Evolutionary conservation across 2,329 filamentous ascomycete species (phyloP).

Genomic region (Penicillium polonicum): DNA sequence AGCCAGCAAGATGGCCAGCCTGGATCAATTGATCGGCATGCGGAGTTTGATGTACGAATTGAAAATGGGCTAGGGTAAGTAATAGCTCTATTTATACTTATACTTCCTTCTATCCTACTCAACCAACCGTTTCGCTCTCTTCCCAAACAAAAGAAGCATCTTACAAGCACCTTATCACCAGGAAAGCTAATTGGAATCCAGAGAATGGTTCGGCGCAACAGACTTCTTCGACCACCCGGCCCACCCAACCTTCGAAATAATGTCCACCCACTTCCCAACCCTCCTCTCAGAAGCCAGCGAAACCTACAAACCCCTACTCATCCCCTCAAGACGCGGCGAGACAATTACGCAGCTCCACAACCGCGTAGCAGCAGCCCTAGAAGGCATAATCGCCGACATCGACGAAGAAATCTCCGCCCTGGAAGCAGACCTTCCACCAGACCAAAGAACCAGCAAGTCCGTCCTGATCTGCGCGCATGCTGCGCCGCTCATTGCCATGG

Average conservation of each 20-base stretch:
- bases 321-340: constrained; percentile 74
- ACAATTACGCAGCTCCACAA: constrained; percentile 75
- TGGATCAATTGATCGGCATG: constrained; percentile 37
- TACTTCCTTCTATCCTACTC: not conserved
- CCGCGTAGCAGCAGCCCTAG: constrained; percentile 69
- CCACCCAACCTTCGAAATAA: constrained; percentile 63
- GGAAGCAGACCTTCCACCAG: constrained; percentile 50
- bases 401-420: constrained; percentile 55
- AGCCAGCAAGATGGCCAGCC: constrained; percentile 9
- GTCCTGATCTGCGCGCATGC: constrained; percentile 87
- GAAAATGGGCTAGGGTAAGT: constrained; percentile 55
- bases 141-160: not conserved
- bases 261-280: constrained; percentile 64
- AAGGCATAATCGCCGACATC: constrained; percentile 68
- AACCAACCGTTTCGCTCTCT: not conserved
- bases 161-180: no score
- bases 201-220: constrained; percentile 84
- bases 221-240: constrained; percentile 82
- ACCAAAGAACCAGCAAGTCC: constrained; percentile 55
- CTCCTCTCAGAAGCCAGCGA: constrained; percentile 36
- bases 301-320: constrained; percentile 61
- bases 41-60: constrained; percentile 45
- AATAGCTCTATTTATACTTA: not conserved
- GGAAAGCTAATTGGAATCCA: constrained; percentile 29
- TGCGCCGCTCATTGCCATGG: constrained; percentile 82